Conservation (phyloP, 2,329 filamentous ascomycete genomes). For the Monosporascus sp. region DNA sequence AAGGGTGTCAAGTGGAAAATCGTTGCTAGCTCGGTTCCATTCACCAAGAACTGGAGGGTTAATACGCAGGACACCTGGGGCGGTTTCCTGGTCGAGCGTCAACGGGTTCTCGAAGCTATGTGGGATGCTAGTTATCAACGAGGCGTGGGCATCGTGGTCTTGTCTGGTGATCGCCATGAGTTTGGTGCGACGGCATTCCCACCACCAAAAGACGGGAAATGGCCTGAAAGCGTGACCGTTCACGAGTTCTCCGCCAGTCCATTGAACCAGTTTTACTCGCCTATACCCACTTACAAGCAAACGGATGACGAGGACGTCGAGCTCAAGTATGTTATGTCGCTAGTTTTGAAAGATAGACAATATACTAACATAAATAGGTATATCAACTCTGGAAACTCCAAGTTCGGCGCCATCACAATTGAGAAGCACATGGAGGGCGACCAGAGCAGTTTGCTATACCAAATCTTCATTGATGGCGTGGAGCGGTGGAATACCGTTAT, state of each 20-base stretch:
- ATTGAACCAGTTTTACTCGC: constrained; percentile 89
- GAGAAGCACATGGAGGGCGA: constrained; percentile 58
- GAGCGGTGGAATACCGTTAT: constrained; percentile 68
- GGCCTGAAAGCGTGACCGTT: constrained; percentile 61
- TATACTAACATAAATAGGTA: constrained; percentile 47
- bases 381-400: constrained; percentile 78
- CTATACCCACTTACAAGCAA: constrained; percentile 77
- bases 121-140: constrained; percentile 72
- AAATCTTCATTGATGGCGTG: constrained; percentile 74
- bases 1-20: constrained; percentile 88
- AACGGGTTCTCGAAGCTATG: constrained; percentile 78
- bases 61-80: constrained; percentile 91
- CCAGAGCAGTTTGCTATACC: constrained; percentile 73
- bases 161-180: constrained; percentile 94
- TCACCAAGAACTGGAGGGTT: constrained; percentile 96
- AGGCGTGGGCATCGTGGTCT: constrained; percentile 72
- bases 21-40: constrained; percentile 82
- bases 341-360: not conserved
- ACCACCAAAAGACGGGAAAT: constrained; percentile 54
- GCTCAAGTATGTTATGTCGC: constrained; percentile 64
- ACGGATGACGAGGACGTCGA: constrained; percentile 76
- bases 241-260: constrained; percentile 93
- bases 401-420: constrained; percentile 82
- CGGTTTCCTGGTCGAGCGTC: constrained; percentile 79
- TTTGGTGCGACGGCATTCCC: constrained; percentile 84